A percentile compares a stretch with the other conserved stretches of the same genome.
Evolutionary conservation across 768 basidiomycete genomes (phyloP).

Genomic region (Imleria badia): DNA sequence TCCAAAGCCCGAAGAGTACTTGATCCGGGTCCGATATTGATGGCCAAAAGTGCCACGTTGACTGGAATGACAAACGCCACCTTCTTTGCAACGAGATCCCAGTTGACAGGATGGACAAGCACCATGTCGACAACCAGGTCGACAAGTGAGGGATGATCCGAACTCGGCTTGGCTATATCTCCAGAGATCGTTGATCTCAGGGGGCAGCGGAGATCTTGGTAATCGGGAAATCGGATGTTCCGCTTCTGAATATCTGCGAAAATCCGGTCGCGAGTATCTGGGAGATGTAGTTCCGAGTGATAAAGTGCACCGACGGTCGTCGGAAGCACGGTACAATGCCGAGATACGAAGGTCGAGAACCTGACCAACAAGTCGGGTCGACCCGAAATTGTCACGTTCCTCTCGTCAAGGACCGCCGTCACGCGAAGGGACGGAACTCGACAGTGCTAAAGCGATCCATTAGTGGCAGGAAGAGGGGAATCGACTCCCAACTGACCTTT

Average conservation of each 20-base stretch:
- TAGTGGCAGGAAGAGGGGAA: background rate
- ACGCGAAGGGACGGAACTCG: conserved; percentile 38
- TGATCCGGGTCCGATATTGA: conserved; percentile 52
- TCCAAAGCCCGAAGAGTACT: conserved; percentile 41
- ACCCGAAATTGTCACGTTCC: conserved; percentile 57
- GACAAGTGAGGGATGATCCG: conserved; percentile 32
- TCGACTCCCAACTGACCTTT: conserved; percentile 10
- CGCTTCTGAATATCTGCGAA: conserved; percentile 44
- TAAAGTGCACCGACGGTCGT: conserved; percentile 54
- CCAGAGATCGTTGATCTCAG: conserved; percentile 49
- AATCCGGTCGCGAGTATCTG: conserved; percentile 39
- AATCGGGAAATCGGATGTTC: conserved; percentile 50
- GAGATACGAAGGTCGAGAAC: conserved; percentile 41
- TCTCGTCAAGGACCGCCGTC: conserved; percentile 50
- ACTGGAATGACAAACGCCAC: conserved; percentile 18
- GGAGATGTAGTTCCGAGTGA: conserved; percentile 38
- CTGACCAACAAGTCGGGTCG: conserved; percentile 47
- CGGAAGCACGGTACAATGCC: conserved; percentile 37
- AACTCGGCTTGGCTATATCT: conserved; percentile 28
- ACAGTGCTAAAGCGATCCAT: conserved; percentile 11
- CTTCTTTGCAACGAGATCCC: conserved; percentile 44
- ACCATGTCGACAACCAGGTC: conserved; percentile 41
- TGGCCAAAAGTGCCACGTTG: conserved; percentile 30
- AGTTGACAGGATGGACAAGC: conserved; percentile 51
- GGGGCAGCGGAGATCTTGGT: conserved; percentile 45